These are phyloP conservation scores for Pythium dissimile DNA, from an alignment of 352 stramenopile species.

Conservation along the genomic window DNA sequence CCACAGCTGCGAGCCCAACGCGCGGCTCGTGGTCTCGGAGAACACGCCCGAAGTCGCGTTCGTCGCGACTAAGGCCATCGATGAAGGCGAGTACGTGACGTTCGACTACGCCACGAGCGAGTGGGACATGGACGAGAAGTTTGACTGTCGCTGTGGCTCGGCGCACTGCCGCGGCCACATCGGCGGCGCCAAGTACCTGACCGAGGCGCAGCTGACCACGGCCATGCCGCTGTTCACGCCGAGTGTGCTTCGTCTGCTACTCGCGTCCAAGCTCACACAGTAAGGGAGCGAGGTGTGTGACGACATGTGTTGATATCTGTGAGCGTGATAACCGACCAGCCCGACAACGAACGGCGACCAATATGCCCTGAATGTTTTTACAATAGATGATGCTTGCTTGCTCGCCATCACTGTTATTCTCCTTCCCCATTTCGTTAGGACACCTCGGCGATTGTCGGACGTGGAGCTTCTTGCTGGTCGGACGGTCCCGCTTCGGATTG, in stretches of 20 bases:
- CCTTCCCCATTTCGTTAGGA: too few species aligned
- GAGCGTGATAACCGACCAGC: too few species aligned
- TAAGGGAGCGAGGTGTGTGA: too few species aligned
- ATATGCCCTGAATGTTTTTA: not conserved
- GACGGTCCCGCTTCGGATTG: not conserved
- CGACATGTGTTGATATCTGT: too few species aligned
- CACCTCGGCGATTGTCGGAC: not conserved
- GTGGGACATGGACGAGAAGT: conserved; percentile 92
- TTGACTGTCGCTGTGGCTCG: conserved; percentile 77
- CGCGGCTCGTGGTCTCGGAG: conserved; percentile 73
- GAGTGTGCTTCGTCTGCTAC: conserved; percentile 62
- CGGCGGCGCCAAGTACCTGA: conserved; percentile 78
- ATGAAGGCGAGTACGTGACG: conserved; percentile 67
- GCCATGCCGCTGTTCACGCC: conserved; percentile 69
- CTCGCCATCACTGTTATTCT: not conserved
- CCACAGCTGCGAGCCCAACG: conserved; percentile 86
- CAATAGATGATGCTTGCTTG: conserved; percentile 1
- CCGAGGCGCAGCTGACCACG: conserved; percentile 41
- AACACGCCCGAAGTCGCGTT: conserved; percentile 70
- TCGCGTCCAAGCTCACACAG: conserved; percentile 46
- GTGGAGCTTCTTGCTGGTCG: not conserved
- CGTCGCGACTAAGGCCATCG: conserved; percentile 71
- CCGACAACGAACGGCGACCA: not conserved
- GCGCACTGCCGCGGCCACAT: conserved; percentile 63
- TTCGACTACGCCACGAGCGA: conserved; percentile 90